Base-by-base conservation (phyloP, 139 green algal species). In the Haematococcus lacustris region DNA sequence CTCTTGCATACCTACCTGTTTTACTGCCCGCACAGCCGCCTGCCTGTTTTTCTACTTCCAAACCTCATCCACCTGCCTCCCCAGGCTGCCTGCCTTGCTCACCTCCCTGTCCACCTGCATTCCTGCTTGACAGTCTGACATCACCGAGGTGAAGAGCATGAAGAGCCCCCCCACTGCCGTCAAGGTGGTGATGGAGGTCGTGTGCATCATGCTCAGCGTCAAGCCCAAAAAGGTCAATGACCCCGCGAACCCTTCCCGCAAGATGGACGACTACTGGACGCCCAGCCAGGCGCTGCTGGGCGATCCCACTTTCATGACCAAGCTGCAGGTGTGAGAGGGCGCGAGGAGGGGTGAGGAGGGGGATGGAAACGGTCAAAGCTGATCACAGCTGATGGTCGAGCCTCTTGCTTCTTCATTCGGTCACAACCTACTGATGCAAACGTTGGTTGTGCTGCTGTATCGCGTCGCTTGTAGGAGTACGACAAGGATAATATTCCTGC, bases 151-250 rank as follows among this genome's bases (percentile, higher is more conserved):
- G 59, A 85, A 85, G 68, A 83, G 83, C 70, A 82, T 94, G 39
- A 75, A 70, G 64, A 94, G 92, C 78, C 89, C 89, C 23, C 89
- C 89, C 25, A 67, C 13, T n/a, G 81, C 83, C 62, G 90, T 94
- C 76, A 92, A 94, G 85, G 77, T 94, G 38, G 87, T 92, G 38
- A 77, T 93, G 78, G 86, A 93, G 81, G 78, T 82, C 17, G 85
- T 91, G 1, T 93, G 88, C 75, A 79, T 88, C n/a, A 82, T 91
- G 53, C 67, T 91, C 35, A 76, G 79, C 66, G 81, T 90, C 32
- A 91, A 91, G 78, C 86, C 88, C 38, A 76, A 81, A 40, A 90
- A 90, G 80, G 79, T 83, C 63, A 85, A 85, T 39, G 82, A 88
- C 71, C 78, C 73, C 1, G 65, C 68, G 53, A 80, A 88, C 47